These are phyloP conservation scores for Tuber calosporum DNA, from an alignment of 495 filamentous ascomycete species.

Conservation along the genomic window DNA sequence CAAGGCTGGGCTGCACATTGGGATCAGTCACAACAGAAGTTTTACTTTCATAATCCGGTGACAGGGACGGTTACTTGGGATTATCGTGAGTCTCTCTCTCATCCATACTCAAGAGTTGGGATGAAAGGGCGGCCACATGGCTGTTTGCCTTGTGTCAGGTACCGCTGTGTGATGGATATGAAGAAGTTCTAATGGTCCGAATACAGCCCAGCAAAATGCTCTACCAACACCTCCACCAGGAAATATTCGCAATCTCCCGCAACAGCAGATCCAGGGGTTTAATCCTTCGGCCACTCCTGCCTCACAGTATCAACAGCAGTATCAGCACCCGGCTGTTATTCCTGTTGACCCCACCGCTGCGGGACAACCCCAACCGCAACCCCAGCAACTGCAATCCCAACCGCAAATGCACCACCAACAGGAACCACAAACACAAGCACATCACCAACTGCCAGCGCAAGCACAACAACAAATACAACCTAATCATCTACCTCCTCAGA, in stretches of 20 bases:
- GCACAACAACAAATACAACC: conserved; percentile 15
- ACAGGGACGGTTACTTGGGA: conserved; percentile 32
- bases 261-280: conserved; percentile 12
- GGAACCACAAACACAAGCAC: conserved; percentile 1
- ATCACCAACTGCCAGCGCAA: conserved; percentile 12
- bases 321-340: conserved; percentile 10
- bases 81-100: conserved; percentile 19
- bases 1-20: conserved; percentile 32
- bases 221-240: conserved; percentile 24
- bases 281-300: neutral
- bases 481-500: conserved; percentile 6
- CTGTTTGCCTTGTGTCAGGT: neutral
- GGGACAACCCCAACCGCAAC: neutral
- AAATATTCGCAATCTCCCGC: conserved; percentile 16
- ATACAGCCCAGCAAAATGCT: conserved; percentile 16
- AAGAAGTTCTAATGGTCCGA: conserved; percentile 16
- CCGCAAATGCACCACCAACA: conserved; percentile 12
- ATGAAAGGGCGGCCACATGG: neutral
- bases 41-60: conserved; percentile 26
- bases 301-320: conserved; percentile 10
- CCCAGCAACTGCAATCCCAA: conserved; percentile 13
- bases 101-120: neutral
- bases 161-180: neutral
- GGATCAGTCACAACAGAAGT: conserved; percentile 34
- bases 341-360: neutral